phyloP scores from a whole-genome alignment of 306 rosid species.

The cucumber (Cucumis sativus) region DNA sequence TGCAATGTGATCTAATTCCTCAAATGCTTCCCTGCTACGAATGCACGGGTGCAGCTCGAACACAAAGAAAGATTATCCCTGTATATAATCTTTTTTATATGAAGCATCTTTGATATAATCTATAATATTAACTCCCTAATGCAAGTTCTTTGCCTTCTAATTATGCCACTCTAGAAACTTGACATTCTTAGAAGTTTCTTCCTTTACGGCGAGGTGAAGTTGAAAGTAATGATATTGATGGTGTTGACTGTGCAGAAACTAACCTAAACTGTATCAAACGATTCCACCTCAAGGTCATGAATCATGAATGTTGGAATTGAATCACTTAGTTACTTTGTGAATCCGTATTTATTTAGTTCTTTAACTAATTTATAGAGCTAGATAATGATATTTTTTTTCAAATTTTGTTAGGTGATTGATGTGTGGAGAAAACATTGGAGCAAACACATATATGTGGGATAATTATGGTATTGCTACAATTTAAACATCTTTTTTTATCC shows the following conservation, averaged over 20 bases:
- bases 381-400: too few species aligned
- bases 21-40: not conserved
- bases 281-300: not conserved
- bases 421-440: too few species aligned
- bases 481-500: too few species aligned
- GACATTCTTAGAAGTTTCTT: not conserved
- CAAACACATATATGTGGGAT: too few species aligned
- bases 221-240: not conserved
- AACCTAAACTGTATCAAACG: not conserved
- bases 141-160: not conserved
- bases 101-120: too few species aligned
- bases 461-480: too few species aligned
- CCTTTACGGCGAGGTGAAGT: not conserved
- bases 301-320: not conserved
- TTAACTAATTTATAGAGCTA: too few species aligned
- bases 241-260: not conserved
- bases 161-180: not conserved
- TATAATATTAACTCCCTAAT: not conserved
- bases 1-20: not conserved
- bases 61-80: not conserved
- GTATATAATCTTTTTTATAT: not conserved
- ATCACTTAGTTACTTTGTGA: too few species aligned
- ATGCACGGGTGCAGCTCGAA: not conserved
- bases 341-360: too few species aligned
- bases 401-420: too few species aligned